phyloP scores from a whole-genome alignment of 441 rosid genomes.

The Adansonia grandidieri region DNA sequence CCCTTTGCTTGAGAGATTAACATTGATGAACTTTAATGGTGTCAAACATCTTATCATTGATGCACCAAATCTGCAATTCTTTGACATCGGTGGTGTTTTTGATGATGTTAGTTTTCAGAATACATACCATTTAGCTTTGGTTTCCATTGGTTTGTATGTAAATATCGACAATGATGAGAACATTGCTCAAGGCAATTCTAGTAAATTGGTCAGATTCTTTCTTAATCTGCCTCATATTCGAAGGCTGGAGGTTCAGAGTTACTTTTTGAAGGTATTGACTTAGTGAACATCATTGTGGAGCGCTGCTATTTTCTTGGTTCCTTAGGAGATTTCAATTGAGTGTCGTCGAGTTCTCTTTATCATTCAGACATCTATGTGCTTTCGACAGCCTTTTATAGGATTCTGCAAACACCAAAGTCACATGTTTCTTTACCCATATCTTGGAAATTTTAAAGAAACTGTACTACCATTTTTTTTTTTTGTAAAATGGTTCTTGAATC shows the following conservation, averaged over 20 bases:
- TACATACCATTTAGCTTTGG: constrained; percentile 50
- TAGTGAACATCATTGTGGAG: background rate
- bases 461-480: background rate
- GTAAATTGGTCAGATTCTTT: constrained; percentile 69
- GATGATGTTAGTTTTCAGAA: constrained; percentile 60
- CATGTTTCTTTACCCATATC: background rate
- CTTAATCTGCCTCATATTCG: constrained; percentile 67
- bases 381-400: constrained; percentile 10
- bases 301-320: background rate
- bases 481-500: background rate
- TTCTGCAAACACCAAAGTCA: background rate
- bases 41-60: constrained; percentile 59
- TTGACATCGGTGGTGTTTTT: constrained; percentile 65
- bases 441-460: background rate
- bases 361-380: background rate
- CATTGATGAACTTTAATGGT: constrained; percentile 75
- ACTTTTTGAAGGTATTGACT: constrained; percentile 60
- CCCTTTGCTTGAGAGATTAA: constrained; percentile 66
- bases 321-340: background rate
- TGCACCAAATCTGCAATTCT: constrained; percentile 72
- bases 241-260: constrained; percentile 75
- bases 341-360: background rate
- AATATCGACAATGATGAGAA: constrained; percentile 44
- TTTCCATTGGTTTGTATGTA: constrained; percentile 65
- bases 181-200: constrained; percentile 36